Evolutionary conservation across 1,284 basidiomycete genomes (phyloP).

Genomic region (Trichosporon faecale): DNA sequence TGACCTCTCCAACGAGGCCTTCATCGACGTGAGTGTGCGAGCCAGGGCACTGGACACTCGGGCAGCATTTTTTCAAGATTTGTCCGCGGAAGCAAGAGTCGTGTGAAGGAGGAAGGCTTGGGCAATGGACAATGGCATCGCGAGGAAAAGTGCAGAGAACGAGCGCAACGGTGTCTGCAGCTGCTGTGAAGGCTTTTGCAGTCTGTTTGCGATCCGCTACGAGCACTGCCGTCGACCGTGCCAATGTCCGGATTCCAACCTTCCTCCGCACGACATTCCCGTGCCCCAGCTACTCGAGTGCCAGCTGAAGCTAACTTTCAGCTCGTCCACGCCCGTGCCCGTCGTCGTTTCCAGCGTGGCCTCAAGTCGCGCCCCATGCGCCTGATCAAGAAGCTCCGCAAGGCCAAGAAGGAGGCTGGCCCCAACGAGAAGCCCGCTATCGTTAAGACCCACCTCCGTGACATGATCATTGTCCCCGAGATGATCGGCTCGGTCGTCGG

Average conservation of each 20-base stretch:
- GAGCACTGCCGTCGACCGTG: no score
- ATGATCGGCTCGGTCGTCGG: conserved; percentile 98
- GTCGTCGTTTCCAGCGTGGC: conserved; percentile 97
- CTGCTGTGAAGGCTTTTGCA: background rate
- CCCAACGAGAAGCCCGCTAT: conserved; percentile 98
- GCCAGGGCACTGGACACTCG: background rate
- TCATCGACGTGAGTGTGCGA: conserved; percentile 48
- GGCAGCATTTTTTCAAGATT: background rate
- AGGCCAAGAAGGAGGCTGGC: conserved; percentile 97
- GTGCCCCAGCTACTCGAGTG: background rate
- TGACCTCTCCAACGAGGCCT: conserved; percentile 92
- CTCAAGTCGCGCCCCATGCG: conserved; percentile 98
- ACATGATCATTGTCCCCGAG: conserved; percentile 99
- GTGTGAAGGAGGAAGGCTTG: background rate
- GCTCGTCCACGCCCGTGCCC: conserved; percentile 97
- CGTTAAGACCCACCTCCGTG: conserved; percentile 98
- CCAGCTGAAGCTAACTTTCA: conserved; percentile 52
- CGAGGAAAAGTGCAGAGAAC: background rate
- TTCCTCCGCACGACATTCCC: background rate
- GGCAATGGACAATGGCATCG: background rate
- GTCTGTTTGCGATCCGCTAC: background rate
- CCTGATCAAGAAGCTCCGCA: conserved; percentile 98
- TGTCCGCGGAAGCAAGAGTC: background rate
- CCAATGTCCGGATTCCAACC: no score
- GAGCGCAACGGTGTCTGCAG: background rate